Base-by-base conservation (phyloP, 1,284 basidiomycete species). In the Ganoderma lingzhi region DNA sequence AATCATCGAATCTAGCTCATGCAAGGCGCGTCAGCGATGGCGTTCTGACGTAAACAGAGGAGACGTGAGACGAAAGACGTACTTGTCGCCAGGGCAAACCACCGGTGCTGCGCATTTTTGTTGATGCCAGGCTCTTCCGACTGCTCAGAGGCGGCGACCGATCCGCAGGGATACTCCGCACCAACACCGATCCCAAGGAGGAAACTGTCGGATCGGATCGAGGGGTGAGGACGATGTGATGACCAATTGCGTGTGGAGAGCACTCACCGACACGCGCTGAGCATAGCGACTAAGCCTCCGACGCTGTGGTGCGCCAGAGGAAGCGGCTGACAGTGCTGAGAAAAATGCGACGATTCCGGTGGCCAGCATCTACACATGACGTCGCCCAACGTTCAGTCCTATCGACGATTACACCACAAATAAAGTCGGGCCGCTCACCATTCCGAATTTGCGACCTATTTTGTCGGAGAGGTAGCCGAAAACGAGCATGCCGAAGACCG, bases 101-200 rank as follows among this genome's bases (percentile, higher is more conserved):
- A 95, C 65, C 91, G 84, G 78, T 97, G 93, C 77, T 96, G 96
- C 3, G 91, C 87, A 65, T 88, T 89, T 81, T 93, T 95, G 73
- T 82, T 85, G 76, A 97, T 91, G 3, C 87, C 89, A 28, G 87
- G 83, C 76, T 95, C 92, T 80, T 97, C 96, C 0, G 95, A 95
- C 77, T 95, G 93, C 78, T 98, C 96, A 1, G 94, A 93, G 2
- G 93, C 93, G 30, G 96, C 95, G n/a, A 98, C 96, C 3, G 92
- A 93, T 8, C 96, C 96, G 70, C 92, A 93, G 6, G 96, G 96
- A 74, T 98, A 97, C 79, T 97, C 95, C 14, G 95, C 95, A 35
- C 96, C 96, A 10, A 96, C 84, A 53, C 94, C 94, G 68, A 95
- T 91, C 60, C 94, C 95, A 65, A 95, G 84, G 10, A 96, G 80